phyloP scores from a whole-genome alignment of 2,329 filamentous ascomycete species.

The Aspergillus sclerotialis region DNA sequence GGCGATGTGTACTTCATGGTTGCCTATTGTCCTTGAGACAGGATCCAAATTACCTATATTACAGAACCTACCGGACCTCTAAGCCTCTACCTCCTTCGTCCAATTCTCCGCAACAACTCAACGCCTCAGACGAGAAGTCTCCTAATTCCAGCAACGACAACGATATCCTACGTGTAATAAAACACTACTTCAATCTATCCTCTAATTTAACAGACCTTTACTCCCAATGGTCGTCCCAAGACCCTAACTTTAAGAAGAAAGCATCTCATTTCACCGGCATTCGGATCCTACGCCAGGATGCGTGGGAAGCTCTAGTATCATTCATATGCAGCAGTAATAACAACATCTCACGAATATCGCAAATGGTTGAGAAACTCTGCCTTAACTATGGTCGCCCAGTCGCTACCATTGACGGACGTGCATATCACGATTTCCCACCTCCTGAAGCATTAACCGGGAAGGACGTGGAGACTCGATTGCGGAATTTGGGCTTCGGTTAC shows the following conservation, averaged over 20 bases:
- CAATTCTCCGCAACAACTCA: too few species aligned
- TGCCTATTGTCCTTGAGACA: constrained; percentile 81
- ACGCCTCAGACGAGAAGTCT: constrained; percentile 7
- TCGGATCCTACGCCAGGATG: constrained; percentile 85
- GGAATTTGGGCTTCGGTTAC: constrained; percentile 87
- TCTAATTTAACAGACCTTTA: constrained; percentile 74
- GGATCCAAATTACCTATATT: constrained; percentile 71
- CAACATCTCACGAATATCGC: constrained; percentile 88
- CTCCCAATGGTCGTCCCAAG: constrained; percentile 74
- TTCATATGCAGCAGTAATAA: constrained; percentile 99
- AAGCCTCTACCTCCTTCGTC: constrained; percentile 2
- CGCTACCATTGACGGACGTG: constrained; percentile 59
- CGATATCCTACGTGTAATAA: constrained; percentile 66
- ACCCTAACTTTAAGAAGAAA: constrained; percentile 81
- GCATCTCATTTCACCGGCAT: constrained; percentile 85
- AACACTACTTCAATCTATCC: constrained; percentile 79
- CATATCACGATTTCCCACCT: constrained; percentile 81
- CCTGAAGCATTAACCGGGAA: constrained; percentile 65
- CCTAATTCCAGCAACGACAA: constrained; percentile 43
- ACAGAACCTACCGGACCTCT: constrained; percentile 58
- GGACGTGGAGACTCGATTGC: constrained; percentile 72
- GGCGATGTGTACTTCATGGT: constrained; percentile 82
- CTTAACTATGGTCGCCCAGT: constrained; percentile 74
- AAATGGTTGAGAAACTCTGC: constrained; percentile 95
- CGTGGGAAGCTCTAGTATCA: constrained; percentile 87